Evolutionary conservation across 345 rosid genomes (phyloP).

Genomic region (Salix purpurea): DNA sequence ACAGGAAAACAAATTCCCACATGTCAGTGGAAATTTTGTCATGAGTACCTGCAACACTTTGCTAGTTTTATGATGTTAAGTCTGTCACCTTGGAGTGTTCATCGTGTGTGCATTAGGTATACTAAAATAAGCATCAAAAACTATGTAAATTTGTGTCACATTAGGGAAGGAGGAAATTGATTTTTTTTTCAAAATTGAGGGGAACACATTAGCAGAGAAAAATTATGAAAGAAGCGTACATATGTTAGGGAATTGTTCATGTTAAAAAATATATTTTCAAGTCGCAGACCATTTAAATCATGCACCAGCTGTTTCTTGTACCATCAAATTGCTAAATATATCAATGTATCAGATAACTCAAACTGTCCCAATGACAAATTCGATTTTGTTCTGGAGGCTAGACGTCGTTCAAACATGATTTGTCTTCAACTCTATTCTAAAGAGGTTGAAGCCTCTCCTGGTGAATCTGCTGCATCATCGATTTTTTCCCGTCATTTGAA

Average conservation of each 20-base stretch:
- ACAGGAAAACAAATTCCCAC: too few relatives aligned
- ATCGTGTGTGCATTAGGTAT: too few relatives aligned
- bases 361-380: slow-evolving; percentile 58
- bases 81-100: too few relatives aligned
- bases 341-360: slow-evolving; percentile 60
- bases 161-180: too few relatives aligned
- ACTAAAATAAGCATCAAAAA: too few relatives aligned
- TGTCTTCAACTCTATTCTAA: slow-evolving; percentile 74
- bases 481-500: slow-evolving; percentile 61
- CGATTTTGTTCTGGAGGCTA: slow-evolving; percentile 72
- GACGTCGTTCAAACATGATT: slow-evolving; percentile 76
- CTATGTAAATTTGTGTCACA: too few relatives aligned
- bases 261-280: background rate
- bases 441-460: slow-evolving; percentile 76
- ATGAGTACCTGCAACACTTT: too few relatives aligned
- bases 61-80: too few relatives aligned
- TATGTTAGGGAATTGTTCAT: background rate
- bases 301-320: slow-evolving; percentile 12
- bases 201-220: background rate
- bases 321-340: slow-evolving; percentile 39
- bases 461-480: slow-evolving; percentile 76
- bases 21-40: too few relatives aligned
- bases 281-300: slow-evolving; percentile 2
- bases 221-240: background rate
- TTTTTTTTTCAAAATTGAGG: background rate